phyloP scores from a whole-genome alignment of 2,329 filamentous ascomycete genomes.

The Fusarium austroafricanum region DNA sequence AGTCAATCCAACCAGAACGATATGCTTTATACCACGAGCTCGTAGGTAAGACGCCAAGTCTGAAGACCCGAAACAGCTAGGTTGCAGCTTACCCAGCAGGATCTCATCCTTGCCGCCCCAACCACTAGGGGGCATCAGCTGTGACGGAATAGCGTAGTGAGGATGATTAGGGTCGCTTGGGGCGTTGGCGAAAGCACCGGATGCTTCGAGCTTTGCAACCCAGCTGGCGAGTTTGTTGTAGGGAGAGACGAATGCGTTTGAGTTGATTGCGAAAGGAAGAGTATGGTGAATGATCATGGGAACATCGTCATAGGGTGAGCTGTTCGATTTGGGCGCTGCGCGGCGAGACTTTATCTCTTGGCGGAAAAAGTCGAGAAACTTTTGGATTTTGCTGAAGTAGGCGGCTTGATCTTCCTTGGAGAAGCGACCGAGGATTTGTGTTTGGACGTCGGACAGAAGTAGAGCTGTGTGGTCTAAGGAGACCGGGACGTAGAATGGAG shows the following conservation, averaged over 20 bases:
- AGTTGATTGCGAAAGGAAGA: not conserved
- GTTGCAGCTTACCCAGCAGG: not conserved
- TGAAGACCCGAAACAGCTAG: not conserved
- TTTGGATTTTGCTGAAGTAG: not conserved
- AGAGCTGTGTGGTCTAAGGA: not conserved
- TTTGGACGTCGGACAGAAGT: not conserved
- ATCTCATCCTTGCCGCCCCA: slow-evolving; percentile 1
- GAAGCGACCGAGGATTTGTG: not conserved
- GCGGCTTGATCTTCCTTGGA: not conserved
- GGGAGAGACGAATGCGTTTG: not conserved
- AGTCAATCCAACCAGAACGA: not conserved
- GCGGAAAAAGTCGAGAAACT: not conserved
- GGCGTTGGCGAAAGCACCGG: not conserved
- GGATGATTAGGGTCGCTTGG: not conserved
- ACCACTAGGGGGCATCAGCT: not conserved
- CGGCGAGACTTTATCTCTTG: not conserved
- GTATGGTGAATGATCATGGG: not conserved
- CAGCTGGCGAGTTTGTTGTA: not conserved
- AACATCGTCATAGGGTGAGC: not conserved
- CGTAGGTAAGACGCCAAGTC: not conserved
- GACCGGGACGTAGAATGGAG: not conserved
- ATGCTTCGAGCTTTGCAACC: not conserved
- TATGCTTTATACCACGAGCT: not conserved
- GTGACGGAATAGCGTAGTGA: not conserved
- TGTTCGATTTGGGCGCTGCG: fast-evolving